These are phyloP conservation scores for Oryza australiensis DNA, from an alignment of 176 grass and related monocot species.

Conservation along the genomic window DNA sequence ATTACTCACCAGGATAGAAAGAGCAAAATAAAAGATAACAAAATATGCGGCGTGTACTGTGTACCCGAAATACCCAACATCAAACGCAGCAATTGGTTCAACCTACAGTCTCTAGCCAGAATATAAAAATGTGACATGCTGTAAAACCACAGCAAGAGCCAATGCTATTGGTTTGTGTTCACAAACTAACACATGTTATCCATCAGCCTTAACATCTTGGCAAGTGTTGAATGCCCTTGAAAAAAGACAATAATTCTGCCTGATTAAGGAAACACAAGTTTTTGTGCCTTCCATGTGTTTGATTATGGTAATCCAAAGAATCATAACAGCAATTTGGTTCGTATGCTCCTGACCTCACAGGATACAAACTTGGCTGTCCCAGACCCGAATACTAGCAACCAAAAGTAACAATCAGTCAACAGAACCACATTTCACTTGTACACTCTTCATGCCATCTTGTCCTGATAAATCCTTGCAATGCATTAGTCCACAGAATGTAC, in stretches of 20 bases:
- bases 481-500: conserved; percentile 11
- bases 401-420: conserved; percentile 27
- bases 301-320: conserved; percentile 14
- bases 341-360: conserved; percentile 33
- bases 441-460: conserved; percentile 15
- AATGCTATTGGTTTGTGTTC: not conserved
- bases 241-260: conserved; percentile 12
- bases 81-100: not conserved
- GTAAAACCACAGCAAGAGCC: not conserved
- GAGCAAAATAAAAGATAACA: conserved; percentile 1
- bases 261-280: conserved; percentile 1
- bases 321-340: not conserved
- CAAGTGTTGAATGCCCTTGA: not conserved
- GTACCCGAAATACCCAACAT: not conserved
- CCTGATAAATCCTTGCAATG: conserved; percentile 26
- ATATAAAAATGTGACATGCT: conserved; percentile 2
- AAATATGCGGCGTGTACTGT: not conserved
- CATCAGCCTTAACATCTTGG: not conserved
- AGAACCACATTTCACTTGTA: conserved; percentile 20
- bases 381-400: conserved; percentile 26
- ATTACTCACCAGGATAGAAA: conserved; percentile 22
- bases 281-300: conserved; percentile 13
- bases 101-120: conserved; percentile 30
- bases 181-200: conserved; percentile 12
- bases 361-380: not conserved